Evolutionary conservation across 2,329 filamentous ascomycete genomes (phyloP).

Genomic region (Colletotrichum sp.): DNA sequence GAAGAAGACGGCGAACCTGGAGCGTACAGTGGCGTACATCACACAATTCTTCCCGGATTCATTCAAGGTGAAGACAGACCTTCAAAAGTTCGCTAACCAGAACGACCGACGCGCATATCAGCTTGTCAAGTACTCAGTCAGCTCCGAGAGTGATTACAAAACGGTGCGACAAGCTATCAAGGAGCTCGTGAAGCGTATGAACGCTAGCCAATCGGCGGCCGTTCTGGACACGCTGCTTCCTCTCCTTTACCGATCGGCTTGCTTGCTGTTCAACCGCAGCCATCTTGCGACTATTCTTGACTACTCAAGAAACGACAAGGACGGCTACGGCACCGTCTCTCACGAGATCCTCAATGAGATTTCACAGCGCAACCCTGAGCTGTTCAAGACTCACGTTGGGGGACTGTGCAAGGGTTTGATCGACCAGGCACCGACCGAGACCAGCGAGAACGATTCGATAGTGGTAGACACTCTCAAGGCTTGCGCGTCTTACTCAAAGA

Average conservation of each 20-base stretch:
- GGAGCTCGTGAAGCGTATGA: constrained; percentile 83
- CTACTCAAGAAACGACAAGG: constrained; percentile 82
- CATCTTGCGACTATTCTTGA: constrained; percentile 91
- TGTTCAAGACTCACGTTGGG: constrained; percentile 91
- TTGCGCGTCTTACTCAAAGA: constrained; percentile 88
- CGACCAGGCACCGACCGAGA: constrained; percentile 76
- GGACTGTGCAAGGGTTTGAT: constrained; percentile 89
- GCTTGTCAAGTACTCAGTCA: constrained; percentile 84
- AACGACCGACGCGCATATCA: constrained; percentile 92
- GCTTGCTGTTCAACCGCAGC: constrained; percentile 91
- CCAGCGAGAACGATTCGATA: constrained; percentile 69
- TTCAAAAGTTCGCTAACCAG: constrained; percentile 89
- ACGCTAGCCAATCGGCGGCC: constrained; percentile 66
- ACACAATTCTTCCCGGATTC: constrained; percentile 79
- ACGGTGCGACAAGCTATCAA: constrained; percentile 90
- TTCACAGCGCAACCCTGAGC: constrained; percentile 84
- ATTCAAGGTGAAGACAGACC: constrained; percentile 72
- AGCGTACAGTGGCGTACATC: constrained; percentile 75
- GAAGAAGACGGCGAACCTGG: constrained; percentile 72
- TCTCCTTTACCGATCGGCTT: constrained; percentile 81
- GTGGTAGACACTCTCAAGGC: constrained; percentile 94
- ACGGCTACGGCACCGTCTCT: constrained; percentile 77
- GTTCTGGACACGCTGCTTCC: constrained; percentile 82
- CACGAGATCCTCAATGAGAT: constrained; percentile 93
- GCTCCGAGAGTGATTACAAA: constrained; percentile 87